Evolutionary conservation across 2,329 filamentous ascomycete species (phyloP).

Genomic region (Pseudopithomyces chartarum): DNA sequence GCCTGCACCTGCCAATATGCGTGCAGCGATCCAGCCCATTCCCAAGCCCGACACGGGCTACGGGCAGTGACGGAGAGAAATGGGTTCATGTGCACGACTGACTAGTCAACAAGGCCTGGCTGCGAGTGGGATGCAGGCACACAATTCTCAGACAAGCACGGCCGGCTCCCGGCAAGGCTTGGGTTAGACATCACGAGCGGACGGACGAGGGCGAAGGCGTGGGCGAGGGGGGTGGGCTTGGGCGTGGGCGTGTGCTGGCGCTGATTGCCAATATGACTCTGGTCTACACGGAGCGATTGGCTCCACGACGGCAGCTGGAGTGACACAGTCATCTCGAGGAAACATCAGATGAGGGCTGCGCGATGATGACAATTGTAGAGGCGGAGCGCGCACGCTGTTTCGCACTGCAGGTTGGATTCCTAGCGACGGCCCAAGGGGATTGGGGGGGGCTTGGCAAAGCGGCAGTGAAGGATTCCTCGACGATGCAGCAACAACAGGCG

Average conservation of each 20-base stretch:
- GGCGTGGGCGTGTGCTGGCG: constrained; percentile 1
- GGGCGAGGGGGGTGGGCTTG: not conserved
- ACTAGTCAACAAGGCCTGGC: constrained; percentile 18
- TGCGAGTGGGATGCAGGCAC: constrained; percentile 18
- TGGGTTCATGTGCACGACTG: constrained; percentile 25
- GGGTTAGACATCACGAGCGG: not conserved
- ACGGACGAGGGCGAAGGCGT: not conserved
- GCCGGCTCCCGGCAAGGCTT: not conserved
- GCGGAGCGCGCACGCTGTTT: constrained; percentile 17
- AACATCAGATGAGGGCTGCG: constrained; percentile 12
- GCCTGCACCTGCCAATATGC: constrained; percentile 12
- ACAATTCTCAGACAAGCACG: constrained; percentile 11
- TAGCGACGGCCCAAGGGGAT: constrained; percentile 19
- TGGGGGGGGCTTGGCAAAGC: constrained; percentile 16
- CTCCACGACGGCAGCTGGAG: constrained; percentile 19
- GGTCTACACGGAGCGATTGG: constrained; percentile 27
- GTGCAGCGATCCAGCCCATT: constrained; percentile 11
- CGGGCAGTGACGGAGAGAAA: constrained; percentile 29
- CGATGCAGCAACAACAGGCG: constrained; percentile 15
- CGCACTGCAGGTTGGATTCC: constrained; percentile 19
- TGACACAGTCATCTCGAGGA: constrained; percentile 6
- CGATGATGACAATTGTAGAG: constrained; percentile 16
- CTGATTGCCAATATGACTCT: constrained; percentile 30
- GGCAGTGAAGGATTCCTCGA: constrained; percentile 15
- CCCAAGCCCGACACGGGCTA: constrained; percentile 20